These are phyloP conservation scores for Madurella mycetomatis DNA, from an alignment of 2,329 filamentous ascomycete species.

Conservation along the genomic window DNA sequence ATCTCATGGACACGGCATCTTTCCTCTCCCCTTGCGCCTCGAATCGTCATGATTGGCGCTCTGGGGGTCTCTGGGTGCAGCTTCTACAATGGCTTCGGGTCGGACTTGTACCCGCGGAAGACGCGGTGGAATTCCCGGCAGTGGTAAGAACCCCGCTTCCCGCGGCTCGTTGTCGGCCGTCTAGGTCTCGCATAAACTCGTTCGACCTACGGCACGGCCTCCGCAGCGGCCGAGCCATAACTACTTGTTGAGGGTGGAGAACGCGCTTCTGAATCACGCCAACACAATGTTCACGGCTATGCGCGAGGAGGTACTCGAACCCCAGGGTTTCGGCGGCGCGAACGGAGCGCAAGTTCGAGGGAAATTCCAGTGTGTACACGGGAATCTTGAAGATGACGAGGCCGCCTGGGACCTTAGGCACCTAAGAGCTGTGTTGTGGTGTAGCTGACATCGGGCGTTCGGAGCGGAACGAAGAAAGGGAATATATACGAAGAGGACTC, in stretches of 20 bases:
- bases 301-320: conserved; percentile 48
- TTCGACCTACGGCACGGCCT: conserved; percentile 45
- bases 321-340: conserved; percentile 44
- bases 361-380: conserved; percentile 43
- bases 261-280: conserved; percentile 52
- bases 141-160: no score
- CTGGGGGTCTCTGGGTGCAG: conserved; percentile 51
- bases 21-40: conserved; percentile 34
- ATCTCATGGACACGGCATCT: no score
- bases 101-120: conserved; percentile 47
- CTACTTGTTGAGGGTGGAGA: conserved; percentile 49
- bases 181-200: conserved; percentile 48
- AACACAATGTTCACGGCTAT: conserved; percentile 50
- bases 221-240: conserved; percentile 47
- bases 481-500: conserved; percentile 25
- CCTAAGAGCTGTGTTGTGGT: conserved; percentile 42
- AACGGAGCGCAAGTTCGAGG: conserved; percentile 46
- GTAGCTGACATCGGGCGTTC: neutral
- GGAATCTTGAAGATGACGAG: conserved; percentile 50
- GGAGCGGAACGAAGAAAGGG: neutral
- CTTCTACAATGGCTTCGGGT: conserved; percentile 46
- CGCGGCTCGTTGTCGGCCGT: conserved; percentile 32
- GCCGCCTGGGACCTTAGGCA: conserved; percentile 50
- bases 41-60: conserved; percentile 50
- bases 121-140: conserved; percentile 45